Base-by-base conservation (phyloP, 2,329 filamentous ascomycete species). In the Sphaerulina populicola region DNA sequence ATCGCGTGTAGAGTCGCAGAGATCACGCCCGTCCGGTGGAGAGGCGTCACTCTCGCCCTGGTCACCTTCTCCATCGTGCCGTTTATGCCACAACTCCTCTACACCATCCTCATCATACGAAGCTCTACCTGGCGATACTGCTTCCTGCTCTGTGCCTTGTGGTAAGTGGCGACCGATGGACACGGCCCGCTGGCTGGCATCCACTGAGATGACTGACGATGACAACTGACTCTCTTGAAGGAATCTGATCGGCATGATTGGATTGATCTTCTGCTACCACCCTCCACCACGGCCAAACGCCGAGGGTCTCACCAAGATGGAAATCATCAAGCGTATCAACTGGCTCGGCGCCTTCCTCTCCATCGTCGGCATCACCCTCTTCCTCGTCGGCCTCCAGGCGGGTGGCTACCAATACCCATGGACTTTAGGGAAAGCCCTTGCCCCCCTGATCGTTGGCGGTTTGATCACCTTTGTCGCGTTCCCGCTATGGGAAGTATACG, bases 41-140 rank as follows among this genome's bases (percentile, higher is more conserved):
- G 57, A 44, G 57, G 57, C 27, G 57, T 57, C 8, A 60, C 57
- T 3, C 56, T 60, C n/a, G 58, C 57, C 21, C 49, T 60, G 0
- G 67, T 84, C 9, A 76, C 82, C 42, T 74, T 82, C 59, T 80
- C 76, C 52, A 81, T 84, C 51, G 57, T 81, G 1, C 81, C 80
- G 0, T 83, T 83, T 63, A 75, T 75, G 51, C 79, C 81, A 1
- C 77, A 79, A 1, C 78, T 81, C 0, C 66, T 84, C 35, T 83
- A 75, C 69, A 78, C 72, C 23, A 79, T 83, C 62, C 69, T 82
- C 66, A 76, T 79, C 31, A 66, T 74, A 6, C 57, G 64, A 36
- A 56, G 68, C 15, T 68, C 71, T 31, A 69, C 64, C 38, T 81
- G 78, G 77, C 70, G 79, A 48, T 80, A 74, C 53, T 72, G 77